Base-by-base conservation (phyloP, 768 basidiomycete genomes). In the Boletus subparvulus region DNA sequence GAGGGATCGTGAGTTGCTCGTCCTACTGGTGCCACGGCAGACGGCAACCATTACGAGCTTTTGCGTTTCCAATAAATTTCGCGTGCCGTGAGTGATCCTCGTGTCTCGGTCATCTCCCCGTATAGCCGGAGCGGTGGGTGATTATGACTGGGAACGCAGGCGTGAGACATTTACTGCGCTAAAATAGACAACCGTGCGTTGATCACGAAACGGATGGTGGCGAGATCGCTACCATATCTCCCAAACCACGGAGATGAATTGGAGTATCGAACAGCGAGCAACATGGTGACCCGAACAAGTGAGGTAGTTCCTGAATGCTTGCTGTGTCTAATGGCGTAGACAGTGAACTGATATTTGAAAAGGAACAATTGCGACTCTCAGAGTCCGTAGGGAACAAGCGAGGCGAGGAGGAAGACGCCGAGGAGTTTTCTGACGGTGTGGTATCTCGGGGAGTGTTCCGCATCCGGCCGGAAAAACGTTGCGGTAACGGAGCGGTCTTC, bases 401-500 rank as follows among this genome's bases (percentile, higher is more conserved):
- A 9, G 61, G 60, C 1, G 55, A 54, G 4, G 37, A 14, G 21
- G 55, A 36, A 12, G 60, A 56, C 6, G 47, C 51, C 9, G 53
- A 55, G 14, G 64, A 53, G 21, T n/a, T 41, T 14, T 60, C 55
- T 9, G 57, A 66, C 0, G 50, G 50, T 7, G 61, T 51, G 11
- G 45, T 32, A 30, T 47, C 45, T 30, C 57, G 52, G 41, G 2
- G 6, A 17, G 24, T 16, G 17, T 41, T 44, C 19, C 19, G 43
- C 26, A 11, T 40, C 46, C 32, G 53, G n/a, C 26, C 33, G 0
- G 56, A 54, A n/a, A 47, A 49, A 45, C 51, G 55, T 37, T n/a
- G 55, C 1, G 61, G 65, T 24, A 66, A 39, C 0, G 54, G 44
- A 1, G 36, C 24, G n/a, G 17, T 56, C 47, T 61, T 65, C 14